phyloP scores from a whole-genome alignment of 768 basidiomycete species.

The Lyophyllum semitale region DNA sequence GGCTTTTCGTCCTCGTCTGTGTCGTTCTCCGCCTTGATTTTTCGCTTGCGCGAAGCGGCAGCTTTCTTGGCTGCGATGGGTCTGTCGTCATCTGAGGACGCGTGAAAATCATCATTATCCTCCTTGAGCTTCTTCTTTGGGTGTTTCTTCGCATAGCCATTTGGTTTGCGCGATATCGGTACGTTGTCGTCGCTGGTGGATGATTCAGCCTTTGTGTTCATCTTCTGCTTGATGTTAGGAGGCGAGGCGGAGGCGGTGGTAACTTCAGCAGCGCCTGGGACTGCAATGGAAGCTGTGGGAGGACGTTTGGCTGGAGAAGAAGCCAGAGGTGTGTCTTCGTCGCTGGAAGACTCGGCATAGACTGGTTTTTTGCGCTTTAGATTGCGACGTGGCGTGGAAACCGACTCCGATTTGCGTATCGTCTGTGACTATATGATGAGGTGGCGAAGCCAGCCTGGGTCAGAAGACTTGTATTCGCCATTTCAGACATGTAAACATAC shows the following conservation, averaged over 20 bases:
- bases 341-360: constrained; percentile 61
- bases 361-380: constrained; percentile 65
- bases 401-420: constrained; percentile 47
- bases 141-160: constrained; percentile 51
- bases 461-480: constrained; percentile 6
- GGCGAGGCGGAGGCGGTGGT: constrained; percentile 26
- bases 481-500: constrained; percentile 41
- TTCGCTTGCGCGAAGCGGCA: constrained; percentile 39
- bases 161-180: constrained; percentile 45
- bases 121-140: constrained; percentile 70
- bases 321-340: constrained; percentile 72
- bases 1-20: constrained; percentile 48
- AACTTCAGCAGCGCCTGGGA: constrained; percentile 41
- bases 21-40: constrained; percentile 53
- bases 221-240: constrained; percentile 42
- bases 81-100: constrained; percentile 38
- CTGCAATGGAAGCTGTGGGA: constrained; percentile 37
- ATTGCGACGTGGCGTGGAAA: constrained; percentile 34
- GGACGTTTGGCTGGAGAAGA: constrained; percentile 66
- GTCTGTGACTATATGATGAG: constrained; percentile 53
- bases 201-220: constrained; percentile 35
- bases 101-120: constrained; percentile 29
- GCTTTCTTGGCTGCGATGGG: constrained; percentile 39
- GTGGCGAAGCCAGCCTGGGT: constrained; percentile 24
- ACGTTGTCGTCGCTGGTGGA: constrained; percentile 43